Evolutionary conservation across 441 rosid species (phyloP).

Genomic region (Oxalis stricta): DNA sequence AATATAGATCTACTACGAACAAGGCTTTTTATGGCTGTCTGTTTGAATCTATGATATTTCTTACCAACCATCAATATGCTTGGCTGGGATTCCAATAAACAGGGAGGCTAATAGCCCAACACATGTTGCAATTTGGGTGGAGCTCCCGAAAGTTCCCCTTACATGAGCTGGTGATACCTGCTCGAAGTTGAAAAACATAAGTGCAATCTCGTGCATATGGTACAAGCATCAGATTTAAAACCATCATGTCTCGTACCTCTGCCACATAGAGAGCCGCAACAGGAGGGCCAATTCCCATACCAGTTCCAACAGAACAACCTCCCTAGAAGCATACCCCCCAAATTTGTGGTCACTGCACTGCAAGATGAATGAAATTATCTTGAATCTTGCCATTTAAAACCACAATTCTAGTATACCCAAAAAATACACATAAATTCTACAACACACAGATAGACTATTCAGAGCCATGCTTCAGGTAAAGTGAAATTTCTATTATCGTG

Average conservation of each 20-base stretch:
- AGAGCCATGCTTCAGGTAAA: no score
- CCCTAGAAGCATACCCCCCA: conserved; percentile 65
- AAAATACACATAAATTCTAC: no score
- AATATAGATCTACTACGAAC: background rate
- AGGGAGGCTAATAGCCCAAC: conserved; percentile 73
- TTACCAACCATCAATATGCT: conserved; percentile 72
- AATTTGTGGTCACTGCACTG: conserved; percentile 52
- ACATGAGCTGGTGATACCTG: conserved; percentile 87
- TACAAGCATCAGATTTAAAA: background rate
- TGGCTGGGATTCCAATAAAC: conserved; percentile 72
- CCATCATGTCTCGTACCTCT: conserved; percentile 34
- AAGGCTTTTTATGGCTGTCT: conserved; percentile 1
- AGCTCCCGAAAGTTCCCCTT: conserved; percentile 95
- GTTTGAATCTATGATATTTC: conserved; percentile 16
- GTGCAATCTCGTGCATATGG: conserved; percentile 1
- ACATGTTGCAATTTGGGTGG: conserved; percentile 83
- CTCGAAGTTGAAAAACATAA: conserved; percentile 3
- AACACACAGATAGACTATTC: no score
- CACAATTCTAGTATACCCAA: no score
- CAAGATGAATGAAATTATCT: conserved; percentile 10
- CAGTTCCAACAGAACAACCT: conserved; percentile 62
- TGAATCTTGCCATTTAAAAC: conserved; percentile 5
- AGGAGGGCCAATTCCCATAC: conserved; percentile 71
- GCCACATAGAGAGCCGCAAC: conserved; percentile 68
- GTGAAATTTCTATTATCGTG: no score